A percentile compares a stretch with the other conserved stretches of the same genome.
phyloP scores from a whole-genome alignment of 1,284 basidiomycete species.

The Sphagnurus paluster region DNA sequence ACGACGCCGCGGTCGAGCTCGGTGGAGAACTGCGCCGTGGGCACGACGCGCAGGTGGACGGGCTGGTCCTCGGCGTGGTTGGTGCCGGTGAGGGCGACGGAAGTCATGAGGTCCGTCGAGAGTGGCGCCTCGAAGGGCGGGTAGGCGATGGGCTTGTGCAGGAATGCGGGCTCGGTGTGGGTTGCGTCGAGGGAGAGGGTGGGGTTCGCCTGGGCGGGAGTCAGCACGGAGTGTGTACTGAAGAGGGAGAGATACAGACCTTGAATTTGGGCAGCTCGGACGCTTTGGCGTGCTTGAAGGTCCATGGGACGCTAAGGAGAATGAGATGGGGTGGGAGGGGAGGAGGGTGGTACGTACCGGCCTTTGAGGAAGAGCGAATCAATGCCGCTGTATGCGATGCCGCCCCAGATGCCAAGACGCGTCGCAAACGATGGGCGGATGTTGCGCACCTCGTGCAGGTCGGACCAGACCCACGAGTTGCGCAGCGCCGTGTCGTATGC shows the following conservation, averaged over 20 bases:
- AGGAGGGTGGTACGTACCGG: no score
- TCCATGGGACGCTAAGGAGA: slow-evolving; percentile 95
- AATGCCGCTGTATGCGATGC: slow-evolving; percentile 87
- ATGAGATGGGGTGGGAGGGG: no score
- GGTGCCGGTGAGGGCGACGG: slow-evolving; percentile 89
- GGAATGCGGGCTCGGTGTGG: slow-evolving; percentile 68
- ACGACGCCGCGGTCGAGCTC: no score
- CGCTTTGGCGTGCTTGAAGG: slow-evolving; percentile 54
- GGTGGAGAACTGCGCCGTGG: slow-evolving; percentile 44
- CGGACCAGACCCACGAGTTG: slow-evolving; percentile 85
- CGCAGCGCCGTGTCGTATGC: slow-evolving; percentile 76
- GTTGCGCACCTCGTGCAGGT: slow-evolving; percentile 92
- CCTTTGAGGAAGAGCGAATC: slow-evolving; percentile 89
- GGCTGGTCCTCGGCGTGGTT: slow-evolving; percentile 98
- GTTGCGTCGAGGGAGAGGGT: slow-evolving; percentile 75
- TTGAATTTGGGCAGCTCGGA: slow-evolving; percentile 17
- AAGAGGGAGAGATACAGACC: slow-evolving; percentile 17
- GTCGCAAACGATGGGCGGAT: slow-evolving; percentile 91
- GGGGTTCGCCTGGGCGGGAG: no score
- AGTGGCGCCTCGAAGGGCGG: slow-evolving; percentile 89
- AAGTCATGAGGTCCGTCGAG: slow-evolving; percentile 93
- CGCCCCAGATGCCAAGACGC: slow-evolving; percentile 84
- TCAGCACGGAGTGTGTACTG: no score
- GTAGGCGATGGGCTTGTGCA: slow-evolving; percentile 86
- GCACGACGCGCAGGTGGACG: slow-evolving; percentile 75